Base-by-base conservation (phyloP, 805 yeast genomes). In the Myxozyma kluyveri region DNA sequence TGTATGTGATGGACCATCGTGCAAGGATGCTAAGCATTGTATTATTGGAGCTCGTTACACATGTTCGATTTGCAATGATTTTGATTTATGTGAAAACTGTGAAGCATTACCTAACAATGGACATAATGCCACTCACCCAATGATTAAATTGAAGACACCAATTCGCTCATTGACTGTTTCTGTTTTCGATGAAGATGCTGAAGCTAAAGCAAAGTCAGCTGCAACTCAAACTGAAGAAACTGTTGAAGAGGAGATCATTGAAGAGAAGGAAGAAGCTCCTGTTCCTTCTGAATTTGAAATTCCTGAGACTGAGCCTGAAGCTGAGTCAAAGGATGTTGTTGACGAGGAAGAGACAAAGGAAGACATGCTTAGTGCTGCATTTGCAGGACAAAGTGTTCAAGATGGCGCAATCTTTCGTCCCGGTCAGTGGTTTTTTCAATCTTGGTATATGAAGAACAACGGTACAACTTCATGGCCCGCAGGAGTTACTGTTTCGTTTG, bases 41-140 rank as follows among this genome's bases (percentile, higher is more conserved):
- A 67, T 72, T 44, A 53, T 37, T 23, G 82, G 82, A 1, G 62
- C 64, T 3, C 72, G 83, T 40, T 79, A 68, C 65, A 71, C 69
- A 49, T 79, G 84, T 60, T 62, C 74, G 45, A 67, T 68, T 10
- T 79, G 84, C 61, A 59, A 62, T 6, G 74, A 79, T 57, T 75
- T 67, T 62, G 83, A 80, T 63, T 65, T 79, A 45, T 80, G 84
- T 63, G 69, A 68, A 43, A 24, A 47, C 2, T 72, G 76, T 52
- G 66, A 67, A 48, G 54, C 55, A 6, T 36, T 44, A 21, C 63
- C 66, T 23, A 19, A 17, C 27, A 49, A 38, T 21, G 31, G 27
- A 4, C 64, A 61, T 23, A 50, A 56, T 29, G 37, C 7, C 22
- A 21, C 56, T 19, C 66, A 63, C 41, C 62, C 62, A 12, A 19